These are phyloP conservation scores for Pecoramyces ruminantium DNA, from an alignment of 192 early-diverging fungal species.

Conservation along the genomic window DNA sequence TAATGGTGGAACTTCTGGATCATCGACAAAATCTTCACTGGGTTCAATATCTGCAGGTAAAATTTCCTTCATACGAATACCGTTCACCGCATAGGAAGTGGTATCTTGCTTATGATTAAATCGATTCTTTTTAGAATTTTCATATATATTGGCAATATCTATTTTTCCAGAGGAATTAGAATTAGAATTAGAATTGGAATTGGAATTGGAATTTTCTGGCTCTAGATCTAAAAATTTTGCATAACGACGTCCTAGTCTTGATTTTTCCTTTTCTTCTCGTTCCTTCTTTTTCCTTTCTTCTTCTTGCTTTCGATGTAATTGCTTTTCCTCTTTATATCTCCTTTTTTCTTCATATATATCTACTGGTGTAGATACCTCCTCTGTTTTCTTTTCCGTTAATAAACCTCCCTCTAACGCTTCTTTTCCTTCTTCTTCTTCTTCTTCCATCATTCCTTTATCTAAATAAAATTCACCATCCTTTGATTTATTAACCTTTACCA, in stretches of 20 bases:
- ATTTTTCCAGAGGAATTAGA: background rate
- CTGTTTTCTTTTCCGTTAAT: background rate
- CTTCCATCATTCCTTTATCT: background rate
- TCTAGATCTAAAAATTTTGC: background rate
- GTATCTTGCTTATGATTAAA: background rate
- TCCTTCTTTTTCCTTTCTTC: conserved; percentile 1
- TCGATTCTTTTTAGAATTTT: background rate
- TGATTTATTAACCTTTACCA: conserved; percentile 11
- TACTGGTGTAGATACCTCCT: background rate
- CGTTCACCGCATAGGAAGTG: background rate
- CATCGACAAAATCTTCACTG: conserved; percentile 25
- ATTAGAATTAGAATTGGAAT: too few species aligned
- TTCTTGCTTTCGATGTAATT: background rate
- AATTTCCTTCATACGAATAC: background rate
- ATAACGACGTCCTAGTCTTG: background rate
- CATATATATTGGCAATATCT: background rate
- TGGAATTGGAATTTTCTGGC: conserved; percentile 3
- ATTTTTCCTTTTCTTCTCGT: background rate
- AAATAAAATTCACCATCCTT: background rate
- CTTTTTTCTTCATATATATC: background rate
- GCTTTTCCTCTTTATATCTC: conserved; percentile 1
- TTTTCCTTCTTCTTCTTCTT: conserved; percentile 1
- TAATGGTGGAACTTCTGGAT: conserved; percentile 33
- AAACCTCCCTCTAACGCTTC: too few species aligned
- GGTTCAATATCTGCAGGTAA: background rate